Conservation (phyloP, 2,329 filamentous ascomycete species). For the Cladosporium sp. region DNA sequence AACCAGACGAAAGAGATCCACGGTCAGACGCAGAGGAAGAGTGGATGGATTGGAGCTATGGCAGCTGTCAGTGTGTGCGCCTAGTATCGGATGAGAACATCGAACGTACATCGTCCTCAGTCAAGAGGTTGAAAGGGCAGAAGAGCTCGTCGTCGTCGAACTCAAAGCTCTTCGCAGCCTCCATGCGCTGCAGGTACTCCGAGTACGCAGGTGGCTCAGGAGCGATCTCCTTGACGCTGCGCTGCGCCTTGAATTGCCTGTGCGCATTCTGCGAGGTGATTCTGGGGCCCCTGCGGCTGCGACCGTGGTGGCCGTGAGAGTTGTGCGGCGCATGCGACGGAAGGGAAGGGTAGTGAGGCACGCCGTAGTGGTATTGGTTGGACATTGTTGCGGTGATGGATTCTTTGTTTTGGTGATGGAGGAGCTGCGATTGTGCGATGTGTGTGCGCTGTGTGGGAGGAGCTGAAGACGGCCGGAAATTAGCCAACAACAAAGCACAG, state of each 20-base stretch:
- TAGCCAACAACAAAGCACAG: slow-evolving; percentile 7
- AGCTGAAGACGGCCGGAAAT: slow-evolving; percentile 12
- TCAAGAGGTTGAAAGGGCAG: slow-evolving; percentile 80
- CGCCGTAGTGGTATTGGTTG: slow-evolving; percentile 45
- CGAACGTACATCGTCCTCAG: slow-evolving; percentile 77
- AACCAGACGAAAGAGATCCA: slow-evolving; percentile 90
- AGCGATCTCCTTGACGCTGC: slow-evolving; percentile 74
- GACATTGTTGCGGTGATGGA: slow-evolving; percentile 36
- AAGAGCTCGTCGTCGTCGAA: slow-evolving; percentile 95
- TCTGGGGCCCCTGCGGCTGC: slow-evolving; percentile 78
- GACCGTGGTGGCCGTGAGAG: slow-evolving; percentile 76
- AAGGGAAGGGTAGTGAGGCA: slow-evolving; percentile 46
- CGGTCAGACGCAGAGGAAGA: slow-evolving; percentile 78
- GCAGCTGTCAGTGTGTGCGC: slow-evolving; percentile 30
- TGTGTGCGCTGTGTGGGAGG: slow-evolving; percentile 9
- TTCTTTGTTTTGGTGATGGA: slow-evolving; percentile 12
- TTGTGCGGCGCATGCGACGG: slow-evolving; percentile 49
- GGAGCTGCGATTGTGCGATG: slow-evolving; percentile 10
- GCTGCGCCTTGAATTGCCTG: slow-evolving; percentile 73
- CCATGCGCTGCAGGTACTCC: slow-evolving; percentile 81
- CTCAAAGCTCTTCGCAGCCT: slow-evolving; percentile 89
- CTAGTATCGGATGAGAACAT: slow-evolving; percentile 16
- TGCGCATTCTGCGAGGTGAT: slow-evolving; percentile 79
- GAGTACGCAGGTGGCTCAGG: slow-evolving; percentile 71
- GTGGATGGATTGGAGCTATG: slow-evolving; percentile 82